Conservation (phyloP, 495 filamentous ascomycete species). For the Aspergillus ellipticus region DNA sequence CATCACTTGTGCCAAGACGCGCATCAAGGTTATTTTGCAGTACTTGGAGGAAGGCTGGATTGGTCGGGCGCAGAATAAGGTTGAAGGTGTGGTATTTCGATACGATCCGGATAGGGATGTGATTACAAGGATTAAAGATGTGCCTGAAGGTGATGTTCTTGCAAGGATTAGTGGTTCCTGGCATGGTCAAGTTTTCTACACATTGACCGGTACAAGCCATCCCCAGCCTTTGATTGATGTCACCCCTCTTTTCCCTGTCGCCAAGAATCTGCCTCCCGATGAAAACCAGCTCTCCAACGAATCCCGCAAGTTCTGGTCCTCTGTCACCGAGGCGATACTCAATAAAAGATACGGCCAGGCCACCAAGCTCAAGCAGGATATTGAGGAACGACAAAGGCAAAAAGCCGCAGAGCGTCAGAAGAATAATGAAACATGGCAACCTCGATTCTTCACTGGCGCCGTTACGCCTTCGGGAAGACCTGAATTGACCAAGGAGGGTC, state of each 20-base stretch:
- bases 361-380: constrained; percentile 80
- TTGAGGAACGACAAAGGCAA: constrained; percentile 85
- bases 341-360: constrained; percentile 79
- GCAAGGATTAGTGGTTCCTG: constrained; percentile 82
- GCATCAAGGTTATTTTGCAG: constrained; percentile 83
- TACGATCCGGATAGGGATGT: constrained; percentile 80
- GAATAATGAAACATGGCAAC: constrained; percentile 66
- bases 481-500: constrained; percentile 73
- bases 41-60: constrained; percentile 96
- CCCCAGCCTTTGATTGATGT: constrained; percentile 81
- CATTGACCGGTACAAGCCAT: constrained; percentile 53
- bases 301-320: constrained; percentile 81
- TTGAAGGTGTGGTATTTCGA: constrained; percentile 86
- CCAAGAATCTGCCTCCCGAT: constrained; percentile 72
- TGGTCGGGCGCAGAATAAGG: constrained; percentile 81
- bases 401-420: constrained; percentile 75
- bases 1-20: constrained; percentile 80
- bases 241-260: constrained; percentile 66
- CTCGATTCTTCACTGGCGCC: constrained; percentile 81
- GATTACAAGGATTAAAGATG: constrained; percentile 73
- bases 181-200: constrained; percentile 69
- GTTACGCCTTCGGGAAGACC: constrained; percentile 74
- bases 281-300: constrained; percentile 83
- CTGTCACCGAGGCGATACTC: constrained; percentile 82
- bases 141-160: constrained; percentile 76